Percentiles rank a stretch among this genome's conserved stretches.
These are phyloP conservation scores for Fraxinus dipetala DNA, from an alignment of 305 asterid species.

Conservation along the genomic window DNA sequence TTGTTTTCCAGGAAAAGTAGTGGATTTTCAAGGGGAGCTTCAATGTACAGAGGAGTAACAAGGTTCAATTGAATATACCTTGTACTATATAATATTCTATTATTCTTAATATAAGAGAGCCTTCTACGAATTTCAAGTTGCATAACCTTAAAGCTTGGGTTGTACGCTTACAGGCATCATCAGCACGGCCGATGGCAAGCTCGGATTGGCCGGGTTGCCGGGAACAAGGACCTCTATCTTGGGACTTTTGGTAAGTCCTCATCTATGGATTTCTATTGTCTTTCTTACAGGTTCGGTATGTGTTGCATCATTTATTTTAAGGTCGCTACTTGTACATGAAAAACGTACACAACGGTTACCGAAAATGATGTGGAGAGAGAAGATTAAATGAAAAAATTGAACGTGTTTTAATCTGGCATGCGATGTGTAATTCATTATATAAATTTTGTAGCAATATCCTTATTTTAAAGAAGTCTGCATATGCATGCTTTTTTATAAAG, in stretches of 20 bases:
- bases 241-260: slow-evolving; percentile 80
- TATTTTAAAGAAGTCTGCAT: not conserved
- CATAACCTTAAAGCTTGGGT: not conserved
- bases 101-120: not conserved
- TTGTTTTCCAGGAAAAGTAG: slow-evolving; percentile 68
- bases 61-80: slow-evolving; percentile 38
- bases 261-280: not conserved
- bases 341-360: too few relatives aligned
- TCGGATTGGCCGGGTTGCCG: slow-evolving; percentile 89
- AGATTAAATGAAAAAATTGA: too few relatives aligned
- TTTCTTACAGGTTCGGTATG: not conserved
- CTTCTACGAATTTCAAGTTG: not conserved
- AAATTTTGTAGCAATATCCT: too few relatives aligned
- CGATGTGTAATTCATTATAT: too few relatives aligned
- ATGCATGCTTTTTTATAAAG: too few relatives aligned
- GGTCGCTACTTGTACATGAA: too few relatives aligned
- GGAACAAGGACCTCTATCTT: slow-evolving; percentile 87
- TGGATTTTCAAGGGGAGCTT: slow-evolving; percentile 92
- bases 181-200: slow-evolving; percentile 99
- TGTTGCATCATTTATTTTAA: not conserved
- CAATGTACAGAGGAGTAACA: slow-evolving; percentile 88
- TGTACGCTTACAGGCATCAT: slow-evolving; percentile 58
- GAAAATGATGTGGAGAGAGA: too few relatives aligned
- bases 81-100: not conserved
- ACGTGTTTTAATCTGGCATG: too few relatives aligned